phyloP scores from a whole-genome alignment of 2,329 filamentous ascomycete species.

The Penicillium sp. region DNA sequence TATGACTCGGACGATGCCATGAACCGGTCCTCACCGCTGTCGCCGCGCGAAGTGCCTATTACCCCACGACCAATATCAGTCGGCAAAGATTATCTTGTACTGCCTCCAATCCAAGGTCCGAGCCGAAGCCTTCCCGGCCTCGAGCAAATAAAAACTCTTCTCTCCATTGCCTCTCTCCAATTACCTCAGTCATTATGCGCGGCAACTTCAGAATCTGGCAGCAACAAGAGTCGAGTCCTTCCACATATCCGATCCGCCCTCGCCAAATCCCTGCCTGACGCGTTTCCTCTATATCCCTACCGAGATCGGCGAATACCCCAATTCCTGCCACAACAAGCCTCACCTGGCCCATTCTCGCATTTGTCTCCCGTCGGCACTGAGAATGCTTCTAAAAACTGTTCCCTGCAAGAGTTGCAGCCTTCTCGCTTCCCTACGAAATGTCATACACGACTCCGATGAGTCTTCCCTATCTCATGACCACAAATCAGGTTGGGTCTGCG shows the following conservation, averaged over 20 bases:
- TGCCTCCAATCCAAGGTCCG: slow-evolving; percentile 4
- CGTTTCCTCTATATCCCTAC: slow-evolving; percentile 26
- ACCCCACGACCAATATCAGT: background rate
- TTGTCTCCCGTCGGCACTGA: slow-evolving; percentile 41
- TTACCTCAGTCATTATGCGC: slow-evolving; percentile 35
- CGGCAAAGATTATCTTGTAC: slow-evolving; percentile 2
- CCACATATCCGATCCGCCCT: slow-evolving; percentile 43
- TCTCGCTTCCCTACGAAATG: slow-evolving; percentile 31
- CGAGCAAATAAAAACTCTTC: slow-evolving; percentile 35
- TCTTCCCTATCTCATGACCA: slow-evolving; percentile 43
- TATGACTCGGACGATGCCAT: slow-evolving; percentile 43
- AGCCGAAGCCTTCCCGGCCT: slow-evolving; percentile 4
- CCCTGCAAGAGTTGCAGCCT: slow-evolving; percentile 31
- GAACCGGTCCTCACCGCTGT: slow-evolving; percentile 35
- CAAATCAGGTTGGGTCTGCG: slow-evolving; percentile 30
- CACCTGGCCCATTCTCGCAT: slow-evolving; percentile 37
- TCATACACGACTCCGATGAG: slow-evolving; percentile 33
- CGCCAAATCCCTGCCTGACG: slow-evolving; percentile 31
- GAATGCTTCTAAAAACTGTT: slow-evolving; percentile 37
- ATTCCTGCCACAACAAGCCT: slow-evolving; percentile 29
- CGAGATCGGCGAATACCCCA: slow-evolving; percentile 33
- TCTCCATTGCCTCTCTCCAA: slow-evolving; percentile 42
- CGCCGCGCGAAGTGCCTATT: background rate
- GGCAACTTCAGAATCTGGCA: slow-evolving; percentile 30
- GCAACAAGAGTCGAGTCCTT: slow-evolving; percentile 32